phyloP scores from a whole-genome alignment of 148 eudicot genomes.

The Selenicereus undatus region DNA sequence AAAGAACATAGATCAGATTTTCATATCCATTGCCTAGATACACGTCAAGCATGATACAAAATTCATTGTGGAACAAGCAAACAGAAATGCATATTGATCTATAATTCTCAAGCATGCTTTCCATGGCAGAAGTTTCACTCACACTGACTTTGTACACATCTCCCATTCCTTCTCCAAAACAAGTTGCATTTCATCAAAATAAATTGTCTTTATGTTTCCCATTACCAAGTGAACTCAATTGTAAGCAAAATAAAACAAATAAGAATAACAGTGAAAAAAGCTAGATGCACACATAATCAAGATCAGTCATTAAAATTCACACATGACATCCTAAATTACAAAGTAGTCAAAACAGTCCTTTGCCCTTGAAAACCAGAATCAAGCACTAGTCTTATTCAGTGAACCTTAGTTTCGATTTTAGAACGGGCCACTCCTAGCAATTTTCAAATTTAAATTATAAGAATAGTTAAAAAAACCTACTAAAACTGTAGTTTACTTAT shows the following conservation, averaged over 20 bases:
- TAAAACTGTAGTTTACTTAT: too few relatives aligned
- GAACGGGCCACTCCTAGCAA: too few relatives aligned
- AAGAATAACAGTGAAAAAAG: neutral
- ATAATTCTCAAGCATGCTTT: neutral
- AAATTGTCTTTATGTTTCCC: neutral
- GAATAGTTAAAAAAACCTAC: too few relatives aligned
- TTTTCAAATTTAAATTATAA: too few relatives aligned
- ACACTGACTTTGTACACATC: neutral
- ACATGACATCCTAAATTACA: neutral
- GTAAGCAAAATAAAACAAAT: neutral
- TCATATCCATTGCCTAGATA: neutral
- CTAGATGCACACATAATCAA: neutral
- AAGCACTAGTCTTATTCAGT: neutral
- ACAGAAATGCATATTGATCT: neutral
- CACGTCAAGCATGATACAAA: constrained; percentile 1
- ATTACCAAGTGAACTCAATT: neutral
- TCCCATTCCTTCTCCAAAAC: neutral
- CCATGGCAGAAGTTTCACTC: constrained; percentile 1
- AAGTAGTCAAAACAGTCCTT: neutral
- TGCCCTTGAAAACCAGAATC: too few relatives aligned
- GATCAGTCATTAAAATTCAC: neutral
- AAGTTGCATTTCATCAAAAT: neutral
- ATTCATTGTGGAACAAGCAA: neutral
- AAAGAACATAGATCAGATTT: neutral
- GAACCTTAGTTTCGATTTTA: neutral